Evolutionary conservation across 1,284 basidiomycete genomes (phyloP), one percentile per base, ranked within the genome.

Genomic region (Calocybe gambosa): DNA sequence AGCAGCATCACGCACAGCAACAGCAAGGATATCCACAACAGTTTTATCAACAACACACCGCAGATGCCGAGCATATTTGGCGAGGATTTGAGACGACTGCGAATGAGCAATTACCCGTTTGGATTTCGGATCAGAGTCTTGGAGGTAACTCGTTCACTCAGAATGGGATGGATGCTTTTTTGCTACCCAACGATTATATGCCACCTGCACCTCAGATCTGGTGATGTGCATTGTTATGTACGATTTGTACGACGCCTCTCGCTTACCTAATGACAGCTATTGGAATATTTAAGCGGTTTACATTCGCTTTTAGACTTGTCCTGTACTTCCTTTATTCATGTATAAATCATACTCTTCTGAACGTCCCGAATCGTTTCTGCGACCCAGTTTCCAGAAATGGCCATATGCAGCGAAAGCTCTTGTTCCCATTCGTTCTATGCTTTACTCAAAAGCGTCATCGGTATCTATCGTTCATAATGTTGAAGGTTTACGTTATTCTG

Each of bases 91-190:
- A 84, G 61, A 72, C 72, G 58, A 81, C 81, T 21, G 67, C 82
- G 7, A 82, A 71, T 49, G 85, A 87, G 57, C 84, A 87, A 57
- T 68, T 88, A 10, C 86, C 86, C 19, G 80, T 89, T 19, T 89
- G 86, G 86, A 78, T 89, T 37, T 85, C 85, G 31, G 87, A 89
- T 59, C 82, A 86, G 61, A 86, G 76, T 50, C 65, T 89, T 1
- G 86, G 86, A 35, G 86, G 85, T 43, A 75, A 69, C 52, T 76
- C 80, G 5, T 83, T 89, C 62, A 75, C 79, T 19, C 85, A 88
- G 61, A 76, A 84, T 56, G 87, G 88, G 48, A 86, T 90, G 69
- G 84, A 90, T 58, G 85, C 87, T 12, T 89, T 89, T 65, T 69
- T 90, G 43, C 70, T 90, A 36, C 88, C 88, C 13, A 65, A 69